A percentile compares a stretch with the other conserved stretches of the same genome.
Conservation (phyloP, 306 rosid species). For the Echinosophora koreensis region DNA sequence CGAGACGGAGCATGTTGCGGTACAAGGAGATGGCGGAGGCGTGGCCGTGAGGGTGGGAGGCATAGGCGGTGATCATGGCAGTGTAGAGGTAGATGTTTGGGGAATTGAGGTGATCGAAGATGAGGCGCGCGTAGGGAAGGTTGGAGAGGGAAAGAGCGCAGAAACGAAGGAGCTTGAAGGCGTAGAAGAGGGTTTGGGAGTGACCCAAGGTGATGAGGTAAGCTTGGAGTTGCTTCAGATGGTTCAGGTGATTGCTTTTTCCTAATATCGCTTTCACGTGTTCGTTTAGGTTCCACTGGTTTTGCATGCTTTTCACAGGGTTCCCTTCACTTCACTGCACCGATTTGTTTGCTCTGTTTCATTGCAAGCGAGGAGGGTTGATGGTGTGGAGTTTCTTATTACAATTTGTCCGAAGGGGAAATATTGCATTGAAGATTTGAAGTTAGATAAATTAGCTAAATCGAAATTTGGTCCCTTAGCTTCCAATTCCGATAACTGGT, state of each 20-base stretch:
- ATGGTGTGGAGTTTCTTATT: no score
- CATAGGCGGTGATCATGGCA: slow-evolving; percentile 77
- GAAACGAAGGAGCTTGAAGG: slow-evolving; percentile 82
- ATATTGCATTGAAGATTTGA: no score
- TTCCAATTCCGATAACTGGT: no score
- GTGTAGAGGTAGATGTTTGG: slow-evolving; percentile 74
- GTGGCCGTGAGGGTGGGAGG: slow-evolving; percentile 52
- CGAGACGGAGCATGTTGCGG: slow-evolving; percentile 59
- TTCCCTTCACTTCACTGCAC: not conserved
- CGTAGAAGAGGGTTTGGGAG: slow-evolving; percentile 72
- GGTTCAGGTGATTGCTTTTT: slow-evolving; percentile 61
- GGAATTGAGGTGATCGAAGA: slow-evolving; percentile 60
- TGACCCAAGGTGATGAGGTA: slow-evolving; percentile 64
- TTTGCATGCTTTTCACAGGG: not conserved
- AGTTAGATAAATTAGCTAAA: no score
- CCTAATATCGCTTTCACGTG: slow-evolving; percentile 51
- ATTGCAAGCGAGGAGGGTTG: no score
- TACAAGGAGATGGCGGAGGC: slow-evolving; percentile 51
- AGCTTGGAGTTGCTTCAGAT: slow-evolving; percentile 76
- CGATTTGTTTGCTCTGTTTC: no score
- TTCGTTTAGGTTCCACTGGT: slow-evolving; percentile 47
- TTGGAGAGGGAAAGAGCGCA: slow-evolving; percentile 59
- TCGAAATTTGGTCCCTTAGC: no score
- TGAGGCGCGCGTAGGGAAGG: slow-evolving; percentile 64
- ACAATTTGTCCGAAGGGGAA: no score